Evolutionary conservation across 164 flowering plant genomes (phyloP).

Genomic region (Chimonanthus salicifolius): DNA sequence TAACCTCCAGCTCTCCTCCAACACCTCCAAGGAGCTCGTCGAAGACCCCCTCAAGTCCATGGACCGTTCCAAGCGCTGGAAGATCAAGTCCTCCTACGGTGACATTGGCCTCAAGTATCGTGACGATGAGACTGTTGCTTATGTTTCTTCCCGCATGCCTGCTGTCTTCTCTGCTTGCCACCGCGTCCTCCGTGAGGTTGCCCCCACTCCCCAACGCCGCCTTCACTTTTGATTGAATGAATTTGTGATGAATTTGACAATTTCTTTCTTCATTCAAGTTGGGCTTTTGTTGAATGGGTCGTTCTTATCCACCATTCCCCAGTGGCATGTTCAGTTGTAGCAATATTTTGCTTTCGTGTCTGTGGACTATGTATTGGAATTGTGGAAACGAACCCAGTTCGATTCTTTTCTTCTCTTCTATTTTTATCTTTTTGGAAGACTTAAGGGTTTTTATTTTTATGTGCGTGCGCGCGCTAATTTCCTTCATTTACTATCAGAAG

Average conservation of each 20-base stretch:
- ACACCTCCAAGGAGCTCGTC: slow-evolving; percentile 62
- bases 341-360: no score
- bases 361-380: no score
- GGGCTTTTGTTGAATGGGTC: no score
- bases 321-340: no score
- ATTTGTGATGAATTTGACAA: not conserved
- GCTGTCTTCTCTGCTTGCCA: slow-evolving; percentile 88
- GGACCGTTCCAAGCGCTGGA: slow-evolving; percentile 66
- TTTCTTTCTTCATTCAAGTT: not conserved
- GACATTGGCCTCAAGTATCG: slow-evolving; percentile 74
- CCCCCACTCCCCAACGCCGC: not conserved
- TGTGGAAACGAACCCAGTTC: no score
- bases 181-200: slow-evolving; percentile 54
- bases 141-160: slow-evolving; percentile 97
- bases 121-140: slow-evolving; percentile 74
- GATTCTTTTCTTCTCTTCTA: no score
- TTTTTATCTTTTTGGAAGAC: no score
- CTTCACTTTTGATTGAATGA: not conserved
- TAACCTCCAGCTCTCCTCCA: slow-evolving; percentile 38
- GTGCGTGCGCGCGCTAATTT: no score
- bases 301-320: no score
- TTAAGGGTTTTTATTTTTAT: no score
- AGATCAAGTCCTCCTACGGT: slow-evolving; percentile 69
- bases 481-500: no score
- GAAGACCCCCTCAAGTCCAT: slow-evolving; percentile 64